Conservation (phyloP, 1,284 basidiomycete species). For the Marasmius fiardii region DNA sequence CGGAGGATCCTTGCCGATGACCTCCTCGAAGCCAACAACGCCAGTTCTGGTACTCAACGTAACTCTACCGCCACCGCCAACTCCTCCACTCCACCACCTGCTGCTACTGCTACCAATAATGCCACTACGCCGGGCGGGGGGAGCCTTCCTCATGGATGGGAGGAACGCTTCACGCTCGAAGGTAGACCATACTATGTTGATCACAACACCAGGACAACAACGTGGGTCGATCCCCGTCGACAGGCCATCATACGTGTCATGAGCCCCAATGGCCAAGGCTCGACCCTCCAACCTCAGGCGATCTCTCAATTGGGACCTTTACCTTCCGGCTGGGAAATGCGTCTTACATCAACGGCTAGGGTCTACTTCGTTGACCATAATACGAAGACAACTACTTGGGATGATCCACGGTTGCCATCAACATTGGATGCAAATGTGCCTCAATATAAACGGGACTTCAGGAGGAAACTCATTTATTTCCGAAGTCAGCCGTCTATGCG, state of each 20-base stretch:
- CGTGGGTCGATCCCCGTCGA: constrained; percentile 92
- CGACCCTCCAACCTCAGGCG: constrained; percentile 81
- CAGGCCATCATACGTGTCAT: constrained; percentile 90
- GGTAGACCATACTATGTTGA: constrained; percentile 94
- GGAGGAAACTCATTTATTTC: constrained; percentile 96
- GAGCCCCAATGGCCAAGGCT: constrained; percentile 81
- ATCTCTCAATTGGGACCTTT: constrained; percentile 90
- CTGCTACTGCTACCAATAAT: constrained; percentile 48
- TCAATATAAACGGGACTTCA: constrained; percentile 96
- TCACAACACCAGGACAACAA: constrained; percentile 92
- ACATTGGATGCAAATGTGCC: constrained; percentile 87
- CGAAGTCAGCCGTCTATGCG: constrained; percentile 91
- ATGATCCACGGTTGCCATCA: constrained; percentile 87
- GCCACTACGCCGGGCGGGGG: constrained; percentile 78
- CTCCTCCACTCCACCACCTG: constrained; percentile 25
- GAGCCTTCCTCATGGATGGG: constrained; percentile 89
- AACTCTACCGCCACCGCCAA: constrained; percentile 30
- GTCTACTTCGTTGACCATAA: constrained; percentile 98
- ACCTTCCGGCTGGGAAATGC: constrained; percentile 97
- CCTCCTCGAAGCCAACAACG: constrained; percentile 61
- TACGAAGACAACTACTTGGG: constrained; percentile 98
- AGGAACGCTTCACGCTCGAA: constrained; percentile 93
- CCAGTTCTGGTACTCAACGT: constrained; percentile 27
- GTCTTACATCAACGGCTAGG: constrained; percentile 88
- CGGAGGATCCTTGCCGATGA: constrained; percentile 79